A percentile compares a stretch with the other conserved stretches of the same genome.
Conservation (phyloP, 1,284 basidiomycete genomes). For the Ceraceosorus guamensis region DNA sequence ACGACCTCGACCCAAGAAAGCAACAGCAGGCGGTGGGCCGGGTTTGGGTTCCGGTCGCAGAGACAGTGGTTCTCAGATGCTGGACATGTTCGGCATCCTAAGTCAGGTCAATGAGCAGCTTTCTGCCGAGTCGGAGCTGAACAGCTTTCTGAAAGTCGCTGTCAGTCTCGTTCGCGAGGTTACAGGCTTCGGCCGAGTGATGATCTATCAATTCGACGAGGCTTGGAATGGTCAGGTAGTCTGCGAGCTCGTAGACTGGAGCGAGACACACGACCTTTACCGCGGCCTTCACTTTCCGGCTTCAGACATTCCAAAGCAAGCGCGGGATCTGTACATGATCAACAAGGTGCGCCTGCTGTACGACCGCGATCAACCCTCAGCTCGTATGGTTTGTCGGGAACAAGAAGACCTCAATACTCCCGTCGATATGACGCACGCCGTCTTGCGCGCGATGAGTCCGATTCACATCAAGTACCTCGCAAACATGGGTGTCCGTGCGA, state of each 20-base stretch:
- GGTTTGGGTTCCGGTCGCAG: constrained; percentile 6
- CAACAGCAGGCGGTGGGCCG: constrained; percentile 14
- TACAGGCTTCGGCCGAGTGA: constrained; percentile 55
- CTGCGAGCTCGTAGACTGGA: constrained; percentile 76
- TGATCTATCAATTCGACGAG: constrained; percentile 79
- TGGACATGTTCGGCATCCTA: constrained; percentile 55
- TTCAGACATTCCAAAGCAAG: constrained; percentile 58
- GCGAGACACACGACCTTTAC: constrained; percentile 69
- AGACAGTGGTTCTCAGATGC: constrained; percentile 21
- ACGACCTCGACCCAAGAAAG: constrained; percentile 10
- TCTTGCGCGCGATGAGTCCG: constrained; percentile 79
- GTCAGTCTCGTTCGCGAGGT: constrained; percentile 76
- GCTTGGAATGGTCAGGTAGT: constrained; percentile 63
- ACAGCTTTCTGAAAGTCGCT: constrained; percentile 67
- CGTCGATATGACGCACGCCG: constrained; percentile 80
- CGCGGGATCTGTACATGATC: constrained; percentile 56
- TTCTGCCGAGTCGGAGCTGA: constrained; percentile 62
- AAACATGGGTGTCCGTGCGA: constrained; percentile 49
- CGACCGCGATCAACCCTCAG: constrained; percentile 68
- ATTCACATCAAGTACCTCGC: constrained; percentile 67
- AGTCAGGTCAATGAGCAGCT: constrained; percentile 80
- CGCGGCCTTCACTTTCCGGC: constrained; percentile 64
- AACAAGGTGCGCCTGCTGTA: constrained; percentile 78
- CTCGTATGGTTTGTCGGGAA: constrained; percentile 65
- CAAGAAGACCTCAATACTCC: constrained; percentile 65